Evolutionary conservation across 2,329 filamentous ascomycete species (phyloP).

Genomic region (Aspergillus aculeatus): DNA sequence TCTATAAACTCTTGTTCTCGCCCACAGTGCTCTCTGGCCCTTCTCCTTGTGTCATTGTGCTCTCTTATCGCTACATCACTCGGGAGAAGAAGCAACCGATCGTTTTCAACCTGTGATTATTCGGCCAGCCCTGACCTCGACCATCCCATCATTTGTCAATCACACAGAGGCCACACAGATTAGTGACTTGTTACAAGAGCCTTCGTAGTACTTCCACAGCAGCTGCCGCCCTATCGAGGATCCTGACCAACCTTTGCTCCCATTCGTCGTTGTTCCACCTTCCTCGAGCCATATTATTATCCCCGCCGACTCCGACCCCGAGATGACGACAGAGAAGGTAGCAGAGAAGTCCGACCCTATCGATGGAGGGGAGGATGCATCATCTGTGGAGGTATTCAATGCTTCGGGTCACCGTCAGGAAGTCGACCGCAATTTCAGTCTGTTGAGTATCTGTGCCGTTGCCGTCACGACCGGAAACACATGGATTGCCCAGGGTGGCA

Average conservation of each 20-base stretch:
- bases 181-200: too few species aligned
- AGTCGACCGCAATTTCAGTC: constrained; percentile 61
- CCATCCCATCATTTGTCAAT: too few species aligned
- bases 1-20: constrained; percentile 14
- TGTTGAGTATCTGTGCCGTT: constrained; percentile 59
- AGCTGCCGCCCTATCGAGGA: too few species aligned
- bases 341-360: constrained; percentile 25
- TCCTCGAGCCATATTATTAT: neutral
- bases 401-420: constrained; percentile 65
- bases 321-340: constrained; percentile 18
- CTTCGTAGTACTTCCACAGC: too few species aligned
- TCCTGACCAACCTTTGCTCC: too few species aligned
- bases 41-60: constrained; percentile 4
- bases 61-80: neutral
- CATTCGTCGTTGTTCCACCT: neutral
- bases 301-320: neutral
- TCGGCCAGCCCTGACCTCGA: too few species aligned
- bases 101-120: neutral
- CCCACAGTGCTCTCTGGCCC: neutral
- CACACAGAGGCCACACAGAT: too few species aligned
- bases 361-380: constrained; percentile 28
- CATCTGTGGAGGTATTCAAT: constrained; percentile 53
- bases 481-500: constrained; percentile 64
- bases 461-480: constrained; percentile 64
- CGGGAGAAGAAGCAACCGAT: neutral